phyloP scores from a whole-genome alignment of 2,329 filamentous ascomycete species.

The Talaromyces funiculosus region DNA sequence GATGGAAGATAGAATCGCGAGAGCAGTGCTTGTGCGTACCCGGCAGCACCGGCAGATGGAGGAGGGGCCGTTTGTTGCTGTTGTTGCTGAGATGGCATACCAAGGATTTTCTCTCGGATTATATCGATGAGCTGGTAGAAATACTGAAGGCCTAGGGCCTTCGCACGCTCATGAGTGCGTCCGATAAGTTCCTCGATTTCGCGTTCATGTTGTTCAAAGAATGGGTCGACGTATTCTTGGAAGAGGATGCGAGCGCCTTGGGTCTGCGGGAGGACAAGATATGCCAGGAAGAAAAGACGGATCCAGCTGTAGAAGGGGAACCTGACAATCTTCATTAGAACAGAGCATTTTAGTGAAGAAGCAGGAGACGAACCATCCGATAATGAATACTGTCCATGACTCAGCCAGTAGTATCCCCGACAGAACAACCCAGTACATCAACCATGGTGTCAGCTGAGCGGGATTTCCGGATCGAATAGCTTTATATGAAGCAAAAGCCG shows the following conservation, averaged over 20 bases:
- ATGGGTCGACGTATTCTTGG: conserved; percentile 77
- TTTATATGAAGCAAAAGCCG: conserved; percentile 96
- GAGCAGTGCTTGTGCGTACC: conserved; percentile 75
- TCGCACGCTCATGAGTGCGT: conserved; percentile 70
- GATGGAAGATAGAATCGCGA: conserved; percentile 76
- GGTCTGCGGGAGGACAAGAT: conserved; percentile 95
- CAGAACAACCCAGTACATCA: conserved; percentile 98
- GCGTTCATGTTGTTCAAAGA: conserved; percentile 76
- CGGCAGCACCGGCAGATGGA: conserved; percentile 28
- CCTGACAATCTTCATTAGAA: conserved; percentile 40
- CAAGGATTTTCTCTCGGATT: conserved; percentile 71
- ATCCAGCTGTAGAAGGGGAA: conserved; percentile 92
- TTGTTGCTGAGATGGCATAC: conserved; percentile 59
- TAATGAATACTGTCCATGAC: conserved; percentile 80
- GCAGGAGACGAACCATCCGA: conserved; percentile 59
- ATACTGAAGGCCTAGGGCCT: conserved; percentile 69
- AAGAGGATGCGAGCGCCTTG: conserved; percentile 86
- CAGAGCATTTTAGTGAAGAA: background rate
- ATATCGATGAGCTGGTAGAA: conserved; percentile 65
- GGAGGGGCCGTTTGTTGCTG: conserved; percentile 42
- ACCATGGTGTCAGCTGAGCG: conserved; percentile 86
- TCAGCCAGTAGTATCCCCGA: conserved; percentile 75
- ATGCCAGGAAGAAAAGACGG: conserved; percentile 79
- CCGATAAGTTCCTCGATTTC: conserved; percentile 89
- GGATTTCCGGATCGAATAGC: conserved; percentile 89